Percentiles rank a stretch among this genome's conserved stretches.
These are phyloP conservation scores for Lachancea fermentati DNA, from an alignment of 805 yeast genomes.

Conservation along the genomic window DNA sequence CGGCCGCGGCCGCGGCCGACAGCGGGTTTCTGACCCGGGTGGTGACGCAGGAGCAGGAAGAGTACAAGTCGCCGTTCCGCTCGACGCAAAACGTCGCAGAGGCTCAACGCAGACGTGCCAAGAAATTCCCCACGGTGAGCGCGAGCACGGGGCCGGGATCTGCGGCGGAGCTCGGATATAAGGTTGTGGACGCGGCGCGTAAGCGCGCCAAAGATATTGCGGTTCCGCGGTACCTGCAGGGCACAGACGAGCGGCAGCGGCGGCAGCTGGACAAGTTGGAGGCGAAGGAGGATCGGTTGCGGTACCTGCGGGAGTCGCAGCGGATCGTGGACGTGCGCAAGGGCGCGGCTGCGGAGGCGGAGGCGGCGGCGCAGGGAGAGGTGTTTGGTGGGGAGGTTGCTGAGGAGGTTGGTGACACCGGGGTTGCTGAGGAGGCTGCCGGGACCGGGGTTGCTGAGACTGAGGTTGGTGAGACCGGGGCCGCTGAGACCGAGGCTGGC, in stretches of 20 bases:
- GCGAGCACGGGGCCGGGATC: constrained; percentile 22
- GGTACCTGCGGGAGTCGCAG: constrained; percentile 23
- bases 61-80: constrained; percentile 19
- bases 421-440: neutral
- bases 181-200: constrained; percentile 14
- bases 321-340: constrained; percentile 10
- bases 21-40: constrained; percentile 11
- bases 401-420: constrained; percentile 2
- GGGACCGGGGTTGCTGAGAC: too few relatives aligned
- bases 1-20: constrained; percentile 4
- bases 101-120: constrained; percentile 15
- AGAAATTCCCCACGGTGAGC: constrained; percentile 27
- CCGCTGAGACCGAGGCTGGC: constrained; percentile 1
- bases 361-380: neutral
- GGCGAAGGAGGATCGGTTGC: constrained; percentile 20
- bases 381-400: constrained; percentile 2
- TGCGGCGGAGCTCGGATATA: constrained; percentile 25
- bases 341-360: constrained; percentile 5
- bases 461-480: neutral
- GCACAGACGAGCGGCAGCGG: constrained; percentile 26
- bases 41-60: constrained; percentile 7
- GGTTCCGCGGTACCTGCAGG: constrained; percentile 24
- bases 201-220: constrained; percentile 28
- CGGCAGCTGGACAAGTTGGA: constrained; percentile 17
- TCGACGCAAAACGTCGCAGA: constrained; percentile 11